A percentile compares a stretch with the other conserved stretches of the same genome.
These are phyloP conservation scores for Gynostemma pentaphyllum DNA, from an alignment of 306 rosid species.

Conservation along the genomic window DNA sequence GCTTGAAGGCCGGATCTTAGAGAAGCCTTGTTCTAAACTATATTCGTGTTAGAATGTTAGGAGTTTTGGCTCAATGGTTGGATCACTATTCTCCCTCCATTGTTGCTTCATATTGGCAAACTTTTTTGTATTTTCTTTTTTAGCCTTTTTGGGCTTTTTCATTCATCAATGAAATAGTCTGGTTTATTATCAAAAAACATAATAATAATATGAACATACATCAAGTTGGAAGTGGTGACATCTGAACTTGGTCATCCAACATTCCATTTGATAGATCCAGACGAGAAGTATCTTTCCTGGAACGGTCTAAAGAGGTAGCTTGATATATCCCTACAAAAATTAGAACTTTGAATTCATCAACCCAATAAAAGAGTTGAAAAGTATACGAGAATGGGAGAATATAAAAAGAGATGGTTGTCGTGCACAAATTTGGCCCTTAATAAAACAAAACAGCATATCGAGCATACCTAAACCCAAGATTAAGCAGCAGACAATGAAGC, in stretches of 20 bases:
- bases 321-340: conserved; percentile 61
- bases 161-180: no score
- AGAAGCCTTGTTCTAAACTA: no score
- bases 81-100: no score
- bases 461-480: conserved; percentile 86
- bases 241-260: conserved; percentile 45
- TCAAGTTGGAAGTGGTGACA: conserved; percentile 87
- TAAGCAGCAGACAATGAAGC: conserved; percentile 71
- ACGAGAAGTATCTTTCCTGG: conserved; percentile 48
- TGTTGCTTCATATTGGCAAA: no score
- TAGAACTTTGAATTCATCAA: background rate
- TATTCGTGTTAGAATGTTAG: no score
- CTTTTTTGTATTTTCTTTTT: no score
- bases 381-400: background rate
- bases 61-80: no score
- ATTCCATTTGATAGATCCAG: conserved; percentile 42
- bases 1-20: no score
- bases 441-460: conserved; percentile 2
- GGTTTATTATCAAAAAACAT: no score
- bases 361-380: background rate
- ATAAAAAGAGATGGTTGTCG: background rate
- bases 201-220: conserved; percentile 29
- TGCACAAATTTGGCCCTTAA: background rate
- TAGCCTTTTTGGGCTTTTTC: no score
- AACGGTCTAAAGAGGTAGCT: conserved; percentile 80